phyloP scores from a whole-genome alignment of 78 protist species.

The Dictyostelium intermedium region DNA sequence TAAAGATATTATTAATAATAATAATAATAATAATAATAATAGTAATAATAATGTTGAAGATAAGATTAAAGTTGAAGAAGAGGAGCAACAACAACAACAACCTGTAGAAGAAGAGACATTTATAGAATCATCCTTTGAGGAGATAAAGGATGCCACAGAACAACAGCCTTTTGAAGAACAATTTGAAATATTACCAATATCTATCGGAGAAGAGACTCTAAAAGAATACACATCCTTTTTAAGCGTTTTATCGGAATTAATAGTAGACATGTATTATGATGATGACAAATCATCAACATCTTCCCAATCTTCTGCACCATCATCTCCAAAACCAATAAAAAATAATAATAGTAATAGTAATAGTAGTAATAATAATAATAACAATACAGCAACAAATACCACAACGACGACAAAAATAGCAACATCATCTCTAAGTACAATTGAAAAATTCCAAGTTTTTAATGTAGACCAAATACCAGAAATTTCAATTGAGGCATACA shows the following conservation, averaged over 20 bases:
- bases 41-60: background rate
- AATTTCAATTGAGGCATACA: conserved; percentile 21
- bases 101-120: conserved; percentile 7
- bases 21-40: background rate
- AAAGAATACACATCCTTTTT: conserved; percentile 7
- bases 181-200: conserved; percentile 38
- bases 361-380: background rate
- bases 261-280: background rate
- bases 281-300: background rate
- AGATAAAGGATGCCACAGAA: background rate
- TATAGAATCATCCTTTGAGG: background rate
- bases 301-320: background rate
- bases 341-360: background rate
- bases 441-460: background rate
- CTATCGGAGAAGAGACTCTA: conserved; percentile 45
- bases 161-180: background rate
- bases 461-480: conserved; percentile 5
- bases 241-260: background rate
- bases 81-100: background rate
- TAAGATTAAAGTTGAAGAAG: background rate
- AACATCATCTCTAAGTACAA: background rate
- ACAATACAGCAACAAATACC: background rate
- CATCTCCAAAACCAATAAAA: background rate
- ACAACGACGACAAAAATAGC: background rate
- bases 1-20: background rate